Evolutionary conservation across 1,139 yeast genomes (phyloP).

Genomic region (Kodamaea arcana): DNA sequence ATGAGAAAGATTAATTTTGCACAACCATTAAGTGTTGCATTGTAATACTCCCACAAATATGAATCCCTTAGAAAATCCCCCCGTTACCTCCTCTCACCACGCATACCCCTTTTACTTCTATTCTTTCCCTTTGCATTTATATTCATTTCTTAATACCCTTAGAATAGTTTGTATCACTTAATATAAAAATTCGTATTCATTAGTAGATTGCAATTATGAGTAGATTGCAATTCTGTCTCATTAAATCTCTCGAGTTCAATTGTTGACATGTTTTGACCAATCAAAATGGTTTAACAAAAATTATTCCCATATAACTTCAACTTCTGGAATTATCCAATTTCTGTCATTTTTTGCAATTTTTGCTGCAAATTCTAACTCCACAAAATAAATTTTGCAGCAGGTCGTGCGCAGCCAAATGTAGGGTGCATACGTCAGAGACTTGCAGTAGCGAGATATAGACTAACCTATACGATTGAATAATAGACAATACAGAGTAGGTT

Average conservation of each 20-base stretch:
- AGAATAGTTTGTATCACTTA: neutral
- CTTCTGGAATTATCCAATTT: neutral
- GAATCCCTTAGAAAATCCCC: no score
- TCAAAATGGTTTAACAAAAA: no score
- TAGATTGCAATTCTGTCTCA: no score
- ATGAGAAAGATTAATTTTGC: slow-evolving; percentile 31
- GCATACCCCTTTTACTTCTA: neutral
- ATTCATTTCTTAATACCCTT: neutral
- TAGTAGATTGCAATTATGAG: no score
- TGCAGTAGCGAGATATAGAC: no score
- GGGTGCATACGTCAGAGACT: neutral
- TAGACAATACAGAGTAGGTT: no score
- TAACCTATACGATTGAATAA: no score
- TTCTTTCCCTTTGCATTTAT: neutral
- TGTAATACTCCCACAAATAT: no score
- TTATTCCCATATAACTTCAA: no score
- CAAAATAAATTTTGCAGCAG: neutral
- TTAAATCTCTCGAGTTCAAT: no score
- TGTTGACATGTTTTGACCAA: no score
- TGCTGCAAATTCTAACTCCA: neutral
- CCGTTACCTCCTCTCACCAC: neutral
- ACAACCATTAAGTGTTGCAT: no score
- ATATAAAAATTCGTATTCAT: neutral
- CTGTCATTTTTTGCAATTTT: neutral
- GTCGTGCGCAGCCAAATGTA: neutral